Evolutionary conservation across 1,284 basidiomycete species (phyloP).

Genomic region (Phellopilus nigrolimitatus): DNA sequence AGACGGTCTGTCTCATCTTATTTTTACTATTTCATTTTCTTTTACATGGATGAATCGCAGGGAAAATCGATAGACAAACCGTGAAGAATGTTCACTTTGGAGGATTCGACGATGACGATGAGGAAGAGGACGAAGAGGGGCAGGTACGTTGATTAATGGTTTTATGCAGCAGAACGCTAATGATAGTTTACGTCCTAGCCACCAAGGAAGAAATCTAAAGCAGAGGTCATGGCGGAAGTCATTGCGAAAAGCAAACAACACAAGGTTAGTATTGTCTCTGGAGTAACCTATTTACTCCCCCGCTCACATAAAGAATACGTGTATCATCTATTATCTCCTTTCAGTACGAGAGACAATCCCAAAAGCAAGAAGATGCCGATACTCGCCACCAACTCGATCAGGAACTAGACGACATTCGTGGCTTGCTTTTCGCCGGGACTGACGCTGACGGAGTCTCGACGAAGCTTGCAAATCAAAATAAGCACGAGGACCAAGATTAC

Average conservation of each 20-base stretch:
- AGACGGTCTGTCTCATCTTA: conserved; percentile 28
- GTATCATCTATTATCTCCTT: conserved; percentile 10
- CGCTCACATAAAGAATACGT: background rate
- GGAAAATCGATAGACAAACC: conserved; percentile 61
- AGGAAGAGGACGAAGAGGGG: conserved; percentile 48
- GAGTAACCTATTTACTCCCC: too few species aligned
- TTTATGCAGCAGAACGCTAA: conserved; percentile 11
- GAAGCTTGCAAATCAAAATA: conserved; percentile 28
- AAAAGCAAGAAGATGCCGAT: conserved; percentile 83
- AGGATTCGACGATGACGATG: conserved; percentile 73
- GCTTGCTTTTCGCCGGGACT: conserved; percentile 46
- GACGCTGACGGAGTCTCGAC: conserved; percentile 16
- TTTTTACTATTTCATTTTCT: background rate
- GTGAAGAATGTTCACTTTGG: conserved; percentile 79
- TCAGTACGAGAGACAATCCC: conserved; percentile 82
- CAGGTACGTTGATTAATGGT: conserved; percentile 21
- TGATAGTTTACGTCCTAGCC: conserved; percentile 43
- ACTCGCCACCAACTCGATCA: conserved; percentile 86
- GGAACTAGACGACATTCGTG: conserved; percentile 81
- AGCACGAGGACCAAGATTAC: conserved; percentile 59
- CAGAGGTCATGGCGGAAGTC: conserved; percentile 97
- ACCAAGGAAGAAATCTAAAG: conserved; percentile 82
- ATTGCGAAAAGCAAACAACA: conserved; percentile 96
- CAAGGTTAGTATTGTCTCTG: conserved; percentile 52
- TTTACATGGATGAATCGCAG: conserved; percentile 33